phyloP scores from a whole-genome alignment of 129 eudicot species.

The Chrysanthemum seticuspe region DNA sequence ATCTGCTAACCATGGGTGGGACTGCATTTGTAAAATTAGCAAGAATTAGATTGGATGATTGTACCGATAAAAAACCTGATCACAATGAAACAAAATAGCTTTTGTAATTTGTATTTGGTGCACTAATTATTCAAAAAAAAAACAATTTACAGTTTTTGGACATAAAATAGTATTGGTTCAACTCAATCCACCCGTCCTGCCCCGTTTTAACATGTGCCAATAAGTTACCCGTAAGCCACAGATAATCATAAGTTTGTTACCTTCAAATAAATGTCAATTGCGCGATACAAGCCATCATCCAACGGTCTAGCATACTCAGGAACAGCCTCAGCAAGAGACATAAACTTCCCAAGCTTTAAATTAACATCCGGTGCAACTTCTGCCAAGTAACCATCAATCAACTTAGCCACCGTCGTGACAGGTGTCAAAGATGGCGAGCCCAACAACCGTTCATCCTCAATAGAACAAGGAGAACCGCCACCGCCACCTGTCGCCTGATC shows the following conservation, averaged over 20 bases:
- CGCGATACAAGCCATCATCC: constrained; percentile 97
- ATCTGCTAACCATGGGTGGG: constrained; percentile 92
- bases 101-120: background rate
- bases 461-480: constrained; percentile 77
- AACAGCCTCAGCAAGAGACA: constrained; percentile 79
- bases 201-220: background rate
- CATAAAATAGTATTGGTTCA: background rate
- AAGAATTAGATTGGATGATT: constrained; percentile 13
- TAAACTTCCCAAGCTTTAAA: constrained; percentile 91
- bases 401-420: constrained; percentile 87
- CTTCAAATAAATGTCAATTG: constrained; percentile 92
- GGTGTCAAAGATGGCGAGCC: constrained; percentile 95
- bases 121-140: background rate
- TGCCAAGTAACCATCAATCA: constrained; percentile 88
- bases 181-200: background rate
- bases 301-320: constrained; percentile 97
- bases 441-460: constrained; percentile 68
- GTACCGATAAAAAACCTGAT: constrained; percentile 4
- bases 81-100: background rate
- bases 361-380: constrained; percentile 95
- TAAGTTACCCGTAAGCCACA: background rate
- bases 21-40: constrained; percentile 43
- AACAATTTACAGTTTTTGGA: background rate
- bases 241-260: constrained; percentile 33
- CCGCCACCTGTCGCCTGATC: constrained; percentile 86